phyloP scores from a whole-genome alignment of 2,329 filamentous ascomycete species.

The Cladosporium sp. region DNA sequence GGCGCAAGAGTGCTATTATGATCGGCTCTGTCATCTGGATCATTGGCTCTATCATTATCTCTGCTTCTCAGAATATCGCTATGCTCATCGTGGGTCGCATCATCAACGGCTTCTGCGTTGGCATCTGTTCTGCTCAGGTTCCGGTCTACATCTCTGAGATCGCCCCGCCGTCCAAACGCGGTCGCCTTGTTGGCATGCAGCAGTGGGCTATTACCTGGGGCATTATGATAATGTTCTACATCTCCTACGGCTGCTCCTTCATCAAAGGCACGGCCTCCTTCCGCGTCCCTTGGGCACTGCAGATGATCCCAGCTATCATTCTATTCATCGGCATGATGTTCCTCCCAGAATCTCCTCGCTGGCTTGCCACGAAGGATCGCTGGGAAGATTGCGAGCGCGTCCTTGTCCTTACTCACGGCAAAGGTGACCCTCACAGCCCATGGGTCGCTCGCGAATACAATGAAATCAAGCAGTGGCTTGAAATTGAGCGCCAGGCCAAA shows the following conservation, averaged over 20 bases:
- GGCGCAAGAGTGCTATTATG: slow-evolving; percentile 49
- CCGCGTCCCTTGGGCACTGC: slow-evolving; percentile 45
- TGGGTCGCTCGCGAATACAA: slow-evolving; percentile 63
- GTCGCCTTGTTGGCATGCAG: slow-evolving; percentile 63
- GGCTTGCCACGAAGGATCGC: slow-evolving; percentile 57
- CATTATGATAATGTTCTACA: slow-evolving; percentile 64
- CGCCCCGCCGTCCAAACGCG: slow-evolving; percentile 52
- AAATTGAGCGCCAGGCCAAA: slow-evolving; percentile 64
- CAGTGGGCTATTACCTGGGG: slow-evolving; percentile 65
- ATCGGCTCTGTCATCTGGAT: slow-evolving; percentile 38
- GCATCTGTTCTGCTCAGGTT: slow-evolving; percentile 64
- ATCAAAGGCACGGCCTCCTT: slow-evolving; percentile 50
- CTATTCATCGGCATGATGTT: slow-evolving; percentile 46
- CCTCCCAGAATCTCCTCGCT: slow-evolving; percentile 62
- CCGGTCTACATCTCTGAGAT: slow-evolving; percentile 65
- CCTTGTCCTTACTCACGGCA: slow-evolving; percentile 58
- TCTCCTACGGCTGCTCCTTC: slow-evolving; percentile 58
- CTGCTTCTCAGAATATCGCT: slow-evolving; percentile 57
- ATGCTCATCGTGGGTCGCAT: slow-evolving; percentile 68
- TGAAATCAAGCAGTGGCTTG: slow-evolving; percentile 62
- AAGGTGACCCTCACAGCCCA: slow-evolving; percentile 28
- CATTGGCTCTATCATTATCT: slow-evolving; percentile 57
- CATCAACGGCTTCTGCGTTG: slow-evolving; percentile 66
- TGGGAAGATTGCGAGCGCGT: slow-evolving; percentile 56
- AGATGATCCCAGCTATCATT: slow-evolving; percentile 44